phyloP scores from a whole-genome alignment of 2,329 filamentous ascomycete genomes.

The Fusarium secorum region DNA sequence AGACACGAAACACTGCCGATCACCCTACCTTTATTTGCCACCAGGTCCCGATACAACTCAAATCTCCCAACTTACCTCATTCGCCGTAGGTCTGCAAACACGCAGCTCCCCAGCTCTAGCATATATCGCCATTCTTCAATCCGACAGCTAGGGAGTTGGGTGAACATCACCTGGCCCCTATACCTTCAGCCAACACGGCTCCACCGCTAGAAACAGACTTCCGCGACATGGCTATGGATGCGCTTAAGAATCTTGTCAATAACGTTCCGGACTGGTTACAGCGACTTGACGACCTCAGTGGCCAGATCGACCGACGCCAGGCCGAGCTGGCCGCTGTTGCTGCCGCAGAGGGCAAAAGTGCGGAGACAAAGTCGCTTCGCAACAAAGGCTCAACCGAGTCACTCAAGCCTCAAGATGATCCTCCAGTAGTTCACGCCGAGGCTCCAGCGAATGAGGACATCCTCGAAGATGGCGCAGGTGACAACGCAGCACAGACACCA shows the following conservation, averaged over 20 bases:
- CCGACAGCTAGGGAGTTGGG: slow-evolving; percentile 42
- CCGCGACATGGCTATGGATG: slow-evolving; percentile 59
- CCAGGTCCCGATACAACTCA: neutral
- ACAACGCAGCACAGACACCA: slow-evolving; percentile 16
- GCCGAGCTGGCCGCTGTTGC: slow-evolving; percentile 63
- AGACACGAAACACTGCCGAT: slow-evolving; percentile 25
- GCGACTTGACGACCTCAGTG: slow-evolving; percentile 66
- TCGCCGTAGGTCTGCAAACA: slow-evolving; percentile 6
- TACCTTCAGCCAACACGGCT: slow-evolving; percentile 41
- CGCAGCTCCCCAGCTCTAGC: neutral
- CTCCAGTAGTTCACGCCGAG: slow-evolving; percentile 33
- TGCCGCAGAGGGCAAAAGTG: slow-evolving; percentile 37
- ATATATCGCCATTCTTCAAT: slow-evolving; percentile 9
- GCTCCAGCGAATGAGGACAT: slow-evolving; percentile 20
- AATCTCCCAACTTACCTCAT: neutral
- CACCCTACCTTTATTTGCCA: slow-evolving; percentile 29
- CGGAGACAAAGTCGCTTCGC: slow-evolving; percentile 53
- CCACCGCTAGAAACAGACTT: slow-evolving; percentile 41
- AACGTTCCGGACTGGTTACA: slow-evolving; percentile 68
- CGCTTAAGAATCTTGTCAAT: slow-evolving; percentile 61
- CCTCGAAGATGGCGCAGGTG: slow-evolving; percentile 27
- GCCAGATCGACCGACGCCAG: slow-evolving; percentile 69
- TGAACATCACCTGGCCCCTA: slow-evolving; percentile 44
- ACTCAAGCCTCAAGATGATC: slow-evolving; percentile 57
- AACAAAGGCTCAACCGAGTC: slow-evolving; percentile 64